phyloP scores from a whole-genome alignment of 2,329 filamentous ascomycete species.

The Clonostachys solani region DNA sequence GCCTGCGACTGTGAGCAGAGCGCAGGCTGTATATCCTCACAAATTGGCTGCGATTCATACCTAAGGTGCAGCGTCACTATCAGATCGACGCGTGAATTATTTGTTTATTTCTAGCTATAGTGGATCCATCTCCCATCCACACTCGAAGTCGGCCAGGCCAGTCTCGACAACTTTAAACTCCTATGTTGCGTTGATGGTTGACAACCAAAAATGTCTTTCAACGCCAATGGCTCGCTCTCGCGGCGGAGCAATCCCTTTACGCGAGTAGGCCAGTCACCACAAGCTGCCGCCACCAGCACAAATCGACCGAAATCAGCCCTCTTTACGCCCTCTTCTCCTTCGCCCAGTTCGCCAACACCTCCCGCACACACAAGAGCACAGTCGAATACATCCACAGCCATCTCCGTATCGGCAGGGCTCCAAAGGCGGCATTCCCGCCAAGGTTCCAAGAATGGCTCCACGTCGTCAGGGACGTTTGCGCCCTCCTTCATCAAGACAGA shows the following conservation, averaged over 20 bases:
- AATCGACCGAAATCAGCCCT: constrained; percentile 73
- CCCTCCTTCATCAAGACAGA: constrained; percentile 94
- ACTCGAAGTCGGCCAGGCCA: too few relatives aligned
- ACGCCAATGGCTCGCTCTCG: constrained; percentile 42
- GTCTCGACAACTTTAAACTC: background rate
- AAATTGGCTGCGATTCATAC: too few relatives aligned
- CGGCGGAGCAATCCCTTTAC: constrained; percentile 80
- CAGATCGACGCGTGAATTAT: too few relatives aligned
- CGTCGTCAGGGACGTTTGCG: constrained; percentile 79
- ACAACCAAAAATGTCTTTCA: constrained; percentile 25
- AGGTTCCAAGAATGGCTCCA: constrained; percentile 62
- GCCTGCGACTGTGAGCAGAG: too few relatives aligned
- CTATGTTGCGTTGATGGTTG: constrained; percentile 15
- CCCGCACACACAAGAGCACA: constrained; percentile 63
- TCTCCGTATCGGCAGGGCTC: background rate
- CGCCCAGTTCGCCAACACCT: constrained; percentile 18
- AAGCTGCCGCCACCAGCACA: constrained; percentile 28
- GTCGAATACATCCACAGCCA: constrained; percentile 48
- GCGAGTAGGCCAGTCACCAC: constrained; percentile 60
- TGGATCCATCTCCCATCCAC: too few relatives aligned
- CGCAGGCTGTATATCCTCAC: too few relatives aligned
- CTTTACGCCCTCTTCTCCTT: constrained; percentile 1
- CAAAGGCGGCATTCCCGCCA: constrained; percentile 30
- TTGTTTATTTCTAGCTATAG: too few relatives aligned
- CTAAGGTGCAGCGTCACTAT: too few relatives aligned